Evolutionary conservation across 106 monocot species (phyloP).

Genomic region (Posidonia australis): DNA sequence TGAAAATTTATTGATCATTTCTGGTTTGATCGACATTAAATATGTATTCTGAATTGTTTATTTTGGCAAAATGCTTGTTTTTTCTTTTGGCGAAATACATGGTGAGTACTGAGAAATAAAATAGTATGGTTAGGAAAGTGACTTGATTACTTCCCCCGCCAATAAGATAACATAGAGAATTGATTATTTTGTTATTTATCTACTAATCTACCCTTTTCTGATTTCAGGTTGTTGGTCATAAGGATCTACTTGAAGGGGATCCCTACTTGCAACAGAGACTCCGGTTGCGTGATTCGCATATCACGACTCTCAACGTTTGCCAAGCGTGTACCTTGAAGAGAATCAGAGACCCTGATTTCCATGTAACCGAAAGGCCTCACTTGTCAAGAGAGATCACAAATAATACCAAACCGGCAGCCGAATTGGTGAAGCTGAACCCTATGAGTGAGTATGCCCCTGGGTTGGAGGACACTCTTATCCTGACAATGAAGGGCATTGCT

Average conservation of each 20-base stretch:
- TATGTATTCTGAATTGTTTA: too few relatives aligned
- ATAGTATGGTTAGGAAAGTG: too few relatives aligned
- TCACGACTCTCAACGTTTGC: conserved; percentile 58
- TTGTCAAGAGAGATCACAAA: conserved; percentile 28
- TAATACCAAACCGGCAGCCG: conserved; percentile 34
- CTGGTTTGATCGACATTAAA: too few relatives aligned
- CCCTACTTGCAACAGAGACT: conserved; percentile 59
- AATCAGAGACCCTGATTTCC: conserved; percentile 40
- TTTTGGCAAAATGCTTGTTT: too few relatives aligned
- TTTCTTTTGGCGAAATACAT: too few relatives aligned
- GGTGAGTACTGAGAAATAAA: too few relatives aligned
- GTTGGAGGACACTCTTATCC: conserved; percentile 78
- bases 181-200: too few relatives aligned
- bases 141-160: too few relatives aligned
- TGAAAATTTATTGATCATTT: too few relatives aligned
- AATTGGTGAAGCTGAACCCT: conserved; percentile 80
- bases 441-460: conserved; percentile 82
- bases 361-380: conserved; percentile 23
- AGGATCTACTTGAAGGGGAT: conserved; percentile 57
- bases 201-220: not conserved
- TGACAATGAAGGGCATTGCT: conserved; percentile 97
- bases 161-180: too few relatives aligned
- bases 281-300: conserved; percentile 51
- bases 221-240: conserved; percentile 62
- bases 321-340: conserved; percentile 59